Conservation (phyloP, 2,329 filamentous ascomycete species). For the Diaporthe nobilis region DNA sequence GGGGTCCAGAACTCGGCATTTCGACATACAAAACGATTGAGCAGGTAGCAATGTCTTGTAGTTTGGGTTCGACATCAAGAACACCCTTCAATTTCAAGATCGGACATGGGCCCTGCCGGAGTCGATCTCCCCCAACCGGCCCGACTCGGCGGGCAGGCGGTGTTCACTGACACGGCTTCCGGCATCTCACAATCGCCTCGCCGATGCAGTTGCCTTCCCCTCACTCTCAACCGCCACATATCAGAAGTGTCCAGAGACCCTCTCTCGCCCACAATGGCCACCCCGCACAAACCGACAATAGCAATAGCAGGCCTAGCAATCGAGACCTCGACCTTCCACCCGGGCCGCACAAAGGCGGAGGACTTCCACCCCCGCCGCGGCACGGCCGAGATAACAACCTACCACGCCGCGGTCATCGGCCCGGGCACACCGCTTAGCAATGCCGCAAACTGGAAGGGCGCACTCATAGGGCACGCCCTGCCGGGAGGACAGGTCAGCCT, state of each 20-base stretch:
- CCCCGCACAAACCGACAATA: constrained; percentile 55
- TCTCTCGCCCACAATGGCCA: background rate
- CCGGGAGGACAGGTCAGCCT: constrained; percentile 63
- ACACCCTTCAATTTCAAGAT: no score
- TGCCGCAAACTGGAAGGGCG: constrained; percentile 63
- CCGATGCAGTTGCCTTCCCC: background rate
- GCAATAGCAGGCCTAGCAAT: constrained; percentile 67
- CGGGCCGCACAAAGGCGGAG: constrained; percentile 61
- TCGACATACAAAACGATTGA: no score
- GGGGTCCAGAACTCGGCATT: no score
- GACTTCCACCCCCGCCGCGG: constrained; percentile 65
- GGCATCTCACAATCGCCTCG: constrained; percentile 5
- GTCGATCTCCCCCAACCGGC: background rate
- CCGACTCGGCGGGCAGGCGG: constrained; percentile 4
- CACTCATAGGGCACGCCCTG: constrained; percentile 65
- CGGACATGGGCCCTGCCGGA: background rate
- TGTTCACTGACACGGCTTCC: background rate
- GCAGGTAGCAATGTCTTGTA: no score
- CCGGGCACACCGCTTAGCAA: constrained; percentile 56
- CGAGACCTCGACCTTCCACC: constrained; percentile 68
- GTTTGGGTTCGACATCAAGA: no score
- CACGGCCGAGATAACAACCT: constrained; percentile 58
- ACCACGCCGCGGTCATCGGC: constrained; percentile 58
- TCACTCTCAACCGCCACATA: background rate
- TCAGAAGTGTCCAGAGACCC: background rate